Evolutionary conservation across 2,329 filamentous ascomycete species (phyloP).

Genomic region (Ophiosphaerella narmari): DNA sequence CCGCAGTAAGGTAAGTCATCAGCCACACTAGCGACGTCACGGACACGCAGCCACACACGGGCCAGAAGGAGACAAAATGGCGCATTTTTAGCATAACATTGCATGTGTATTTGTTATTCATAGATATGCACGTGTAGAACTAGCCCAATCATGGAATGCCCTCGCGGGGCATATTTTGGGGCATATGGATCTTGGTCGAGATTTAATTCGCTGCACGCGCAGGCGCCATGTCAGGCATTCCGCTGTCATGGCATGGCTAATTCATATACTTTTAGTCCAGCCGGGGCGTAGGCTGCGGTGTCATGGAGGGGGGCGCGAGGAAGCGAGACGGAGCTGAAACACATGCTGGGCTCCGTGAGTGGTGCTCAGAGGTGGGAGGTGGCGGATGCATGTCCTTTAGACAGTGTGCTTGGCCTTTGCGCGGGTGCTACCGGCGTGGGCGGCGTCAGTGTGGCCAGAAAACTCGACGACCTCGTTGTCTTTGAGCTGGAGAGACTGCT

Average conservation of each 20-base stretch:
- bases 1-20: constrained; percentile 1
- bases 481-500: constrained; percentile 83
- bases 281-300: constrained; percentile 25
- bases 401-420: constrained; percentile 93
- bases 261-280: constrained; percentile 31
- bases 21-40: constrained; percentile 24
- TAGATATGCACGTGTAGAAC: constrained; percentile 34
- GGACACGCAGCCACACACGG: too few species aligned
- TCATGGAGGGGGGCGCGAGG: constrained; percentile 9
- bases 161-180: constrained; percentile 31
- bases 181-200: constrained; percentile 32
- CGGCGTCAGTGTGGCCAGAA: constrained; percentile 93
- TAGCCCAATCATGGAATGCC: constrained; percentile 31
- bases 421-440: constrained; percentile 88
- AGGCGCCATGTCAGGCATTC: constrained; percentile 46
- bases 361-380: background rate
- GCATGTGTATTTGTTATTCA: constrained; percentile 18
- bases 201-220: constrained; percentile 39
- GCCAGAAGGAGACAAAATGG: too few species aligned
- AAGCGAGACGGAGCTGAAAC: background rate
- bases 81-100: background rate
- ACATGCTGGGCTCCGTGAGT: background rate
- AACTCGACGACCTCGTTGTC: constrained; percentile 84
- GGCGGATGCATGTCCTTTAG: constrained; percentile 52
- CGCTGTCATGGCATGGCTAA: constrained; percentile 31